Conservation (phyloP, 345 rosid genomes). For the Eucalyptus albens region DNA sequence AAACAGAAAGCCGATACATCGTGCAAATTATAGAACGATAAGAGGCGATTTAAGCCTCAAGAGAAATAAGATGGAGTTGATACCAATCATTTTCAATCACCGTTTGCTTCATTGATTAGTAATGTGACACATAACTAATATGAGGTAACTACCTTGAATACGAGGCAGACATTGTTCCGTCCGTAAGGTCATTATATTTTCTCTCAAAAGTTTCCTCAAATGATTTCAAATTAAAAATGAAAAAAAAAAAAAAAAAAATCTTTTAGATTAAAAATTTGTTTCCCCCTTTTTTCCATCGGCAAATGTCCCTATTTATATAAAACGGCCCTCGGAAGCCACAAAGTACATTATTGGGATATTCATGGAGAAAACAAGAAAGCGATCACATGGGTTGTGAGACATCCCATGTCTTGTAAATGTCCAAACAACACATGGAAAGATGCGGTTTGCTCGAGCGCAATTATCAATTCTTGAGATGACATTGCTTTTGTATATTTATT, state of each 20-base stretch:
- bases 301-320: background rate
- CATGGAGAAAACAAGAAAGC: background rate
- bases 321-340: background rate
- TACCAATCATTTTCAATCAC: background rate
- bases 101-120: background rate
- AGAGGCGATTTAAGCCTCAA: background rate
- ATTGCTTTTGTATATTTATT: background rate
- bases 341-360: background rate
- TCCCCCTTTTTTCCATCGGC: background rate
- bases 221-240: background rate
- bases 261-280: background rate
- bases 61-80: background rate
- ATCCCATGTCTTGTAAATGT: background rate
- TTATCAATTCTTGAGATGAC: background rate
- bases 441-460: background rate
- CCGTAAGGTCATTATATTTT: background rate
- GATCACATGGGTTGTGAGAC: background rate
- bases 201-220: background rate
- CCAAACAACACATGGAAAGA: background rate
- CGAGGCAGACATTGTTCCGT: background rate
- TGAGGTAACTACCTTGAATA: background rate
- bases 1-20: rapidly evolving
- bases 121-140: background rate
- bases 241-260: background rate
- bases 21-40: background rate